Evolutionary conservation across 75 land plant species (phyloP), one percentile per base, ranked within the genome.

Genomic region (Sequoiadendron giganteum): DNA sequence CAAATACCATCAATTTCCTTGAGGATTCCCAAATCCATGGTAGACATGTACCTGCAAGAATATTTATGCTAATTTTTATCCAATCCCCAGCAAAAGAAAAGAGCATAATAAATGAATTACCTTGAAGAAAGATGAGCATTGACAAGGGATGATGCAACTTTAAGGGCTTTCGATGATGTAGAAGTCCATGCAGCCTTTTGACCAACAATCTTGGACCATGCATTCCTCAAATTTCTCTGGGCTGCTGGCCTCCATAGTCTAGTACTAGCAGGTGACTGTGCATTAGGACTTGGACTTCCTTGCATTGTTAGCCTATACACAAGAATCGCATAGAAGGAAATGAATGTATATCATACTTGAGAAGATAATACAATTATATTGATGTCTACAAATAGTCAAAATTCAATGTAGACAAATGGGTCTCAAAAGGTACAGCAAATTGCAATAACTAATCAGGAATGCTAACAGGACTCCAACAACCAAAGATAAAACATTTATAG

Each of bases 201-300:
- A 19, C 91, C 87, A 43, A 89, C 84, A 68, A 96, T 85, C 70
- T 84, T 90, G 3, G 94, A 91, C 97, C 97, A 96, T 38, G 92
- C 92, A 80, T 96, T 95, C 36, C 92, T 83, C 38, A 96, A 76
- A 89, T 93, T 94, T 30, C 94, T 84, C 86, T 95, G 97, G 2
- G 97, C 97, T 5, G 96, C 94, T 36, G 96, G 96, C 78, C 97
- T 90, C 97, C 97, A 96, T 40, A 95, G 87, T 89, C 97, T 84
- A 3, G 82, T 16, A 15, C 84, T 78, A 38, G 91, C 88, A 34
- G 88, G 30, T 10, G 90, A 90, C 7, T 88, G 80, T 34, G 90
- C 88, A 25, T 78, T 68, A 10, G 93, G 79, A 13, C 40, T 85
- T 58, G 58, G 42, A 21, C 86, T 58, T 40, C 86, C 86, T 82